These are phyloP conservation scores for Rusavskia elegans DNA, from an alignment of 495 filamentous ascomycete species.

Conservation along the genomic window DNA sequence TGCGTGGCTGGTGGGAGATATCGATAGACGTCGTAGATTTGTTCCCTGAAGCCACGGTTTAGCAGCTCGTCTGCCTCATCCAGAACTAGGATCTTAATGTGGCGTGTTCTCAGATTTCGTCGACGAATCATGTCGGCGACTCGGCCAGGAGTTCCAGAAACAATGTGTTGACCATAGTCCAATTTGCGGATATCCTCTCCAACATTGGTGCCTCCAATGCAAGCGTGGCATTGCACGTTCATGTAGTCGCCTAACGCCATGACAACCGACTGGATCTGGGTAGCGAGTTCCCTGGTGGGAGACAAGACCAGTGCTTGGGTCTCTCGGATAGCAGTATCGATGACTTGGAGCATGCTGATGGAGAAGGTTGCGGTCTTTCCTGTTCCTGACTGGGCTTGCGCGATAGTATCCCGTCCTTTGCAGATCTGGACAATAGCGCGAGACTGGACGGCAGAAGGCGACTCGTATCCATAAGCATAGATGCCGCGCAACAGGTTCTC, in stretches of 20 bases:
- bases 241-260: slow-evolving; percentile 98
- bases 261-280: slow-evolving; percentile 94
- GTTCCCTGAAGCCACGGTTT: slow-evolving; percentile 91
- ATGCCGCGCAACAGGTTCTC: slow-evolving; percentile 93
- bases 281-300: slow-evolving; percentile 91
- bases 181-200: slow-evolving; percentile 95
- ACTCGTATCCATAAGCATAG: slow-evolving; percentile 97
- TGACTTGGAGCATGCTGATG: slow-evolving; percentile 91
- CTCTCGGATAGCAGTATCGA: slow-evolving; percentile 69
- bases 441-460: slow-evolving; percentile 90
- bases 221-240: slow-evolving; percentile 98
- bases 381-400: slow-evolving; percentile 97
- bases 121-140: slow-evolving; percentile 99
- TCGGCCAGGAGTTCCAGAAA: slow-evolving; percentile 88
- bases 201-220: slow-evolving; percentile 95
- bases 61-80: slow-evolving; percentile 91
- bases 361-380: slow-evolving; percentile 99
- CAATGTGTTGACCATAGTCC: slow-evolving; percentile 91
- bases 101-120: slow-evolving; percentile 76
- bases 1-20: slow-evolving; percentile 92
- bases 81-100: slow-evolving; percentile 98
- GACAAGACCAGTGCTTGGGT: slow-evolving; percentile 95
- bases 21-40: slow-evolving; percentile 98
- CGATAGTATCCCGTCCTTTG: slow-evolving; percentile 96
- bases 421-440: slow-evolving; percentile 97